Base-by-base conservation (phyloP, 805 yeast genomes). In the Candida ficus region DNA sequence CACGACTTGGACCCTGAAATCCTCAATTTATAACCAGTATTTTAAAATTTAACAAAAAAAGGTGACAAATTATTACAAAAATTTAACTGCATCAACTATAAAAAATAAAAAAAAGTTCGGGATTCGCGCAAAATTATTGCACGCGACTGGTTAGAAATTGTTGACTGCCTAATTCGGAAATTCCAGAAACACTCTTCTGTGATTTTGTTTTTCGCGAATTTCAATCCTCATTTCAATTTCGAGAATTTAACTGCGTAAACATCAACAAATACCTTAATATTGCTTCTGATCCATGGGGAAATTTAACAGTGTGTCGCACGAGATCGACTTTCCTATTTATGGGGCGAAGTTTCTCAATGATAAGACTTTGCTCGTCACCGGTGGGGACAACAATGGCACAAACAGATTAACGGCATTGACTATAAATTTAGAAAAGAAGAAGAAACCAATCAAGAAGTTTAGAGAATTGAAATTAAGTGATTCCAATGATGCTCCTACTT, bases 401-500 rank as follows among this genome's bases (percentile, higher is more conserved):
- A 91, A 90, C 59, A 87, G 84, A 58, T 67, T 91, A 44, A 81
- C 91, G 3, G 89, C 87, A 3, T 63, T 84, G 31, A 66, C 76
- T 33, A 69, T 84, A 40, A 76, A 80, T 52, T 77, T 82, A 39
- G 68, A 68, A 25, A 73, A 76, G 46, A 57, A 62, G 34, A 64
- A 60, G 45, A 67, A 66, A 62, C 71, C 58, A 11, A 61, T 83
- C 42, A 86, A 82, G 57, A 72, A 79, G 47, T 84, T 76, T 58
- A 67, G 93, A 46, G 93, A 85, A 56, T 68, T 84, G 53, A 66
- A 71, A 3, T 59, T 81, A 43, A 75, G 78, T 7, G 68, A 73
- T n/a, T 70, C 76, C 29, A 95, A 86, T 52, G 96, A 89, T 60
- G 78, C 84, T 12, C 96, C 96, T 5, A 85, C 88, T 55, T 78